Evolutionary conservation across 306 rosid species (phyloP).

Genomic region (Sechiopsis laciniata): DNA sequence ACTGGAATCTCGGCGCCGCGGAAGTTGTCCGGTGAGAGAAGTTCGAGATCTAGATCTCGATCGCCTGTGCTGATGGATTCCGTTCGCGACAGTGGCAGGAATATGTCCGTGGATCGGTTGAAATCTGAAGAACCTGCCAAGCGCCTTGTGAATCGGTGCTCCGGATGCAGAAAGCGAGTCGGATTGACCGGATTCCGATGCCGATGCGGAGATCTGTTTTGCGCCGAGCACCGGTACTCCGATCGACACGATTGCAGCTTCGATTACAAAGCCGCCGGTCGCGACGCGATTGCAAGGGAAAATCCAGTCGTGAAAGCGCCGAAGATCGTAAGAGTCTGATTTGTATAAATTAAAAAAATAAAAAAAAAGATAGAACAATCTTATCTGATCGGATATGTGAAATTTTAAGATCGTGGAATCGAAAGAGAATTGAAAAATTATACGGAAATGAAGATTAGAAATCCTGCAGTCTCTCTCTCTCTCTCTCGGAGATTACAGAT

Average conservation of each 20-base stretch:
- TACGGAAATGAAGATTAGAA: conserved; percentile 28
- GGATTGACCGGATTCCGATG: conserved; percentile 89
- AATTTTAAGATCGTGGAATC: conserved; percentile 16
- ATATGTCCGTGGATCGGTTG: conserved; percentile 17
- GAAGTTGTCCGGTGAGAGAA: conserved; percentile 42
- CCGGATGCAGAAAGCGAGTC: conserved; percentile 70
- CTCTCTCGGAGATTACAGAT: conserved; percentile 18
- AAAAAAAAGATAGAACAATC: conserved; percentile 10
- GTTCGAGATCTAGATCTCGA: conserved; percentile 39
- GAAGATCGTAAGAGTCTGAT: conserved; percentile 78
- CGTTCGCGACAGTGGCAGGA: conserved; percentile 31
- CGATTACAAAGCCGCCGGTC: conserved; percentile 82
- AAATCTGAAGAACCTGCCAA: conserved; percentile 38
- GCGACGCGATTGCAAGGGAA: conserved; percentile 85
- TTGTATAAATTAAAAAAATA: conserved; percentile 22
- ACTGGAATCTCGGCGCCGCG: conserved; percentile 28
- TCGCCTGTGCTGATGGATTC: conserved; percentile 24
- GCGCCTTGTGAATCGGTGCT: conserved; percentile 71
- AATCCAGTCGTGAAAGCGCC: conserved; percentile 85
- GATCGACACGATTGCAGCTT: conserved; percentile 92
- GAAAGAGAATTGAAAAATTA: conserved; percentile 19
- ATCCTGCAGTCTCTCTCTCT: conserved; percentile 20
- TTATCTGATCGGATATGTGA: conserved; percentile 13
- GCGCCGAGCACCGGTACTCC: conserved; percentile 81
- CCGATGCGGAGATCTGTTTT: conserved; percentile 90